Base-by-base conservation (phyloP, 345 rosid genomes). In the Gossypium bickii region DNA sequence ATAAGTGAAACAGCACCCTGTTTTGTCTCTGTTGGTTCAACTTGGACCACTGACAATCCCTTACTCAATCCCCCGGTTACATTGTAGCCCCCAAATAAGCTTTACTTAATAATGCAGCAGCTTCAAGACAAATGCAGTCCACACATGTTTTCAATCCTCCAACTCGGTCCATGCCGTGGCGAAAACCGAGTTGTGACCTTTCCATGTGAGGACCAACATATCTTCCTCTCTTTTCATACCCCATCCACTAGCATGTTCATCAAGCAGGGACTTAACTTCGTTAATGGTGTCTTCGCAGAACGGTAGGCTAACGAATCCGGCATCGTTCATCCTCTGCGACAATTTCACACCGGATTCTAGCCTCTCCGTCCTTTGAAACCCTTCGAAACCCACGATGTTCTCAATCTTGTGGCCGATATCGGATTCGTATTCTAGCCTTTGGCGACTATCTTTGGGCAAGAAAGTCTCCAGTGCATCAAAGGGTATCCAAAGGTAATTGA, bases 211-310 rank as follows among this genome's bases (percentile, higher is more conserved):
- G 75, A 85, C 86, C 71, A 90, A 38, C 88, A 65, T 85, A 43
- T 88, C 90, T 53, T 88, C 94, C 49, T 88, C 94, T 67, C 74
- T 80, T 79, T 88, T 90, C 94, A 90, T 90, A 16, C 94, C 94
- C 94, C 92, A 90, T 0, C 94, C 92, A 15, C 92, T 79, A 3
- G 92, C 88, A 67, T 90, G 92, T 60, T 90, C 88, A 67, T 90
- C 92, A 22, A 90, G 76, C 83, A 90, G 45, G 2, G 74, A 80
- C 73, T 79, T 90, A 13, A 90, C 86, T 73, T 88, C 90, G 25
- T 49, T 67, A 6, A 84, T 38, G 0, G 90, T 90, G 68, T 85
- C 90, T 60, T 88, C 94, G n/a, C 87, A 44, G 34, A 87, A 86
- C 15, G 87, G 82, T 22, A 84, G 61, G n/a, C 85, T 72, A 6